Evolutionary conservation across 768 basidiomycete species (phyloP).

Genomic region (Kwoniella shandongensis): DNA sequence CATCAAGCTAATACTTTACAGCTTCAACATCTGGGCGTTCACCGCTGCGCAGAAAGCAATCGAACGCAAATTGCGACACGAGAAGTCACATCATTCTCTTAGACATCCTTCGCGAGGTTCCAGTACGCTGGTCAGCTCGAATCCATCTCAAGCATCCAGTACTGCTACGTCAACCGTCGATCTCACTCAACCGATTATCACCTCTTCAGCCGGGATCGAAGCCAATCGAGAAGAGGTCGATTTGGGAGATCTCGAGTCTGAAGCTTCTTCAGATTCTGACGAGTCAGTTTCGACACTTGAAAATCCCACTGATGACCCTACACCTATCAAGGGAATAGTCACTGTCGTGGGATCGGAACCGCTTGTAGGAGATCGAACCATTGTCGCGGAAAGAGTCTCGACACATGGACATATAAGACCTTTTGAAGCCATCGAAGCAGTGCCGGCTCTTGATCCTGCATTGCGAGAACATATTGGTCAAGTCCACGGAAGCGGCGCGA

Average conservation of each 20-base stretch:
- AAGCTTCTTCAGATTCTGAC: constrained; percentile 34
- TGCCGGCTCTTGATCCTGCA: constrained; percentile 39
- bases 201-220: constrained; percentile 20
- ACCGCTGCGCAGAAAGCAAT: constrained; percentile 45
- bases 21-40: constrained; percentile 51
- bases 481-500: constrained; percentile 50
- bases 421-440: constrained; percentile 40
- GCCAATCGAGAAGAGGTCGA: constrained; percentile 39
- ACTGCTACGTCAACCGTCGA: constrained; percentile 29
- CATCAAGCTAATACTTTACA: not conserved
- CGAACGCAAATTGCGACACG: constrained; percentile 18
- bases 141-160: constrained; percentile 5
- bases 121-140: constrained; percentile 4
- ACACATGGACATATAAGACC: constrained; percentile 43
- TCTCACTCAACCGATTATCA: constrained; percentile 44
- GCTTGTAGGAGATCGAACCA: constrained; percentile 20
- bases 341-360: constrained; percentile 41
- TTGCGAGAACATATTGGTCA: constrained; percentile 43
- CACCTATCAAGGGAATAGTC: constrained; percentile 14
- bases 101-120: constrained; percentile 7
- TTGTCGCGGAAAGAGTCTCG: constrained; percentile 47
- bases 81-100: constrained; percentile 7
- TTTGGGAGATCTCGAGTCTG: constrained; percentile 36
- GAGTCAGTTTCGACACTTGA: constrained; percentile 10
- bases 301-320: constrained; percentile 7